phyloP scores from a whole-genome alignment of 1,284 basidiomycete genomes.

The Leccinum subrobustum region DNA sequence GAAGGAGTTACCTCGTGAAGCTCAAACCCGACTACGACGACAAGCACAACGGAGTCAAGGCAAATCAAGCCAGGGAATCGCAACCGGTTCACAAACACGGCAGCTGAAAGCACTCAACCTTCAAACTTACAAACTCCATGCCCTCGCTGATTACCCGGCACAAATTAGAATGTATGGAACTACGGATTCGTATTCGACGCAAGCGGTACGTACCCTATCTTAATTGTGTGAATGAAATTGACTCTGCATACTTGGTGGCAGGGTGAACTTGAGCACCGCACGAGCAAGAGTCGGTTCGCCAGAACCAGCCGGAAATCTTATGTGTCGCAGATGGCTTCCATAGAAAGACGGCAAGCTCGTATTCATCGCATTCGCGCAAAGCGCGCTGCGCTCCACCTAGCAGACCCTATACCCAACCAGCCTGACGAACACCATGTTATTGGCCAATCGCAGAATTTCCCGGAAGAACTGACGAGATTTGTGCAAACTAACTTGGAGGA shows the following conservation, averaged over 20 bases:
- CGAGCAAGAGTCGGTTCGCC: neutral
- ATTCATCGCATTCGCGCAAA: neutral
- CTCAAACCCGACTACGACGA: neutral
- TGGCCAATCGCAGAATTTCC: slow-evolving; percentile 11
- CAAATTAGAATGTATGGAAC: neutral
- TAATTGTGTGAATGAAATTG: too few species aligned
- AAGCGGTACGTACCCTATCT: neutral
- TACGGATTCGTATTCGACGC: neutral
- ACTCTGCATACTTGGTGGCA: neutral
- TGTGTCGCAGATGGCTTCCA: neutral
- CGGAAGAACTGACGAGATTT: slow-evolving; percentile 17
- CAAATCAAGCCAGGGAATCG: neutral
- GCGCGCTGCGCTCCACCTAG: neutral
- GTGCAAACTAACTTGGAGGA: neutral
- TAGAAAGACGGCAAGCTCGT: neutral
- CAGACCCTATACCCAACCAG: neutral
- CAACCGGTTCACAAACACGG: neutral
- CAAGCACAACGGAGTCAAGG: neutral
- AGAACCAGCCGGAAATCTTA: neutral
- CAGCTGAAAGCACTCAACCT: neutral
- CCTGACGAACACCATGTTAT: slow-evolving; percentile 18
- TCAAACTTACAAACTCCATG: neutral
- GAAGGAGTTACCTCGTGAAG: neutral
- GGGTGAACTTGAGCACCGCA: neutral
- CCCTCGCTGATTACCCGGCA: neutral